Conservation (phyloP, 768 basidiomycete genomes). For the Phaeotremella skinneri region DNA sequence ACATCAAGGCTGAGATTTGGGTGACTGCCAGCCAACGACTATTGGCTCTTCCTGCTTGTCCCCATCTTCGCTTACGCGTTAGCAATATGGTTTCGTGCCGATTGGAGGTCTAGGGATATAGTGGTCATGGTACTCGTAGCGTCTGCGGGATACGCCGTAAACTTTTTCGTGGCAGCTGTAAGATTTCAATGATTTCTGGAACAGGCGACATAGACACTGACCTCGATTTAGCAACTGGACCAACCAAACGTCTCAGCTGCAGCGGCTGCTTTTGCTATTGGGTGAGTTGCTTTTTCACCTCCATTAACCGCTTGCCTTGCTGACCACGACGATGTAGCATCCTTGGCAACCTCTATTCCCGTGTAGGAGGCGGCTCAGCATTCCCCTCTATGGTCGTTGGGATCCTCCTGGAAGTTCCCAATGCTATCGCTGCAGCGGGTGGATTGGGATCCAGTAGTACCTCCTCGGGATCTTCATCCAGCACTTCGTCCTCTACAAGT, state of each 20-base stretch:
- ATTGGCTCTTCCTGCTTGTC: conserved; percentile 40
- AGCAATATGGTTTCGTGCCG: conserved; percentile 41
- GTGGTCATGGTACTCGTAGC: conserved; percentile 38
- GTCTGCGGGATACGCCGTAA: conserved; percentile 33
- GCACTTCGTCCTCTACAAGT: conserved; percentile 11
- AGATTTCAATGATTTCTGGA: not conserved
- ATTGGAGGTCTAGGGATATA: conserved; percentile 38
- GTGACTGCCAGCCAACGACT: conserved; percentile 19
- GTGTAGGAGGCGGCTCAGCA: conserved; percentile 38
- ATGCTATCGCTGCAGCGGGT: conserved; percentile 43
- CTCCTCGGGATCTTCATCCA: conserved; percentile 7
- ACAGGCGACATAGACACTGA: not conserved
- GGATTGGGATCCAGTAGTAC: conserved; percentile 13
- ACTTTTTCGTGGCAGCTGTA: conserved; percentile 25
- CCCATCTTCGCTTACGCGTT: conserved; percentile 39
- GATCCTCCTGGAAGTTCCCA: conserved; percentile 38
- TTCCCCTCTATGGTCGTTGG: conserved; percentile 46
- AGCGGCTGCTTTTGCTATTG: conserved; percentile 38
- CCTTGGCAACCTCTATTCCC: conserved; percentile 40
- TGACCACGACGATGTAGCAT: no score
- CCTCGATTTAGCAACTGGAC: conserved; percentile 20
- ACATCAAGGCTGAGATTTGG: not conserved
- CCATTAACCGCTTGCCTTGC: no score
- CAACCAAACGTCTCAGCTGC: conserved; percentile 38
- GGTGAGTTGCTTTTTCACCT: conserved; percentile 16